Evolutionary conservation across 2,329 filamentous ascomycete species (phyloP), one percentile per base, ranked within the genome.

Genomic region (Fusarium circinatum): DNA sequence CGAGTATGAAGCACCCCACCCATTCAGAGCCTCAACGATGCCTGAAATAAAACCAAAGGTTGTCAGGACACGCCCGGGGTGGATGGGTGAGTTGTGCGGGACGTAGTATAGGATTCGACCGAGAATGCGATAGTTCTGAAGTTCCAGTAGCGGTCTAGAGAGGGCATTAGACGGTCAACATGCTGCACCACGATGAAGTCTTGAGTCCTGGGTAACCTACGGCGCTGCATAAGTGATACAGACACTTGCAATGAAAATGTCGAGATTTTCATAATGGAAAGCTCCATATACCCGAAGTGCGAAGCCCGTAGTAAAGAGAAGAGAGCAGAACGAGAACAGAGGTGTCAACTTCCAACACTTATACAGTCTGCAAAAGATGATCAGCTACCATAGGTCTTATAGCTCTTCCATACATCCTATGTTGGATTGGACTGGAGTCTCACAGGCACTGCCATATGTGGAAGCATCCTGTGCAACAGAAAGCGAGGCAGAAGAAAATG

Each of bases 101-200:
- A 90, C 84, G 55, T 79, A 88, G 78, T 88, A 88, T 26, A 92
- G 83, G 18, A 90, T 83, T 8, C 89, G 86, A 5, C 87, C 87
- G 30, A 92, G 86, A 62, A 91, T 85, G 74, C 90, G 86, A 79
- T 91, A 92, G 76, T 91, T 90, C 62, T 88, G 85, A 7, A 89
- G 84, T 59, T 90, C 89, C 45, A 91, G 86, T 6, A 91, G 83
- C 1, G 90, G 90, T 22, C 87, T 87, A 49, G 30, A 12, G 22
- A 30, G 18, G 24, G 18, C 18, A 47, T 47, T 47, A 26, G 26
- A 30, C 18, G 24, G 26, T 71, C 15, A 73, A 36, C 18, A 24
- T 30, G 20, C 6, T 34, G 22, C 22, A 51, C 13, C 18, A 47
- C 18, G 15, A 11, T 39, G 26, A 17, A 45, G 30, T 26, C 36